Conservation (phyloP, 2,329 filamentous ascomycete species). For the Akanthomyces dipterigenus region DNA sequence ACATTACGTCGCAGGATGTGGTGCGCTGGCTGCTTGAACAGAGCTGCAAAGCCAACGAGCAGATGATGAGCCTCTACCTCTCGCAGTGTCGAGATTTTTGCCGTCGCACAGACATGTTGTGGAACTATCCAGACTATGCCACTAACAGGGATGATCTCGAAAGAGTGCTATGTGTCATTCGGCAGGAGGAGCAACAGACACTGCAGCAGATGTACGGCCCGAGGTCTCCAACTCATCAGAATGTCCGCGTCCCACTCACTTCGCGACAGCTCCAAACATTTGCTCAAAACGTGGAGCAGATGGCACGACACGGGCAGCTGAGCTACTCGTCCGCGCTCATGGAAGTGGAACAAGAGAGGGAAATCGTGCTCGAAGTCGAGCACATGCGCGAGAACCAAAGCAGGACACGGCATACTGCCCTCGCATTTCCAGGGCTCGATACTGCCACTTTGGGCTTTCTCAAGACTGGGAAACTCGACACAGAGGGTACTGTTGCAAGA, state of each 20-base stretch:
- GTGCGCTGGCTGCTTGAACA: slow-evolving; percentile 58
- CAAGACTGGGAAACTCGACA: background rate
- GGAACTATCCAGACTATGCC: slow-evolving; percentile 36
- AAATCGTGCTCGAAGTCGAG: slow-evolving; percentile 53
- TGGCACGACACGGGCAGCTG: background rate
- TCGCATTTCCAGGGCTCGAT: slow-evolving; percentile 30
- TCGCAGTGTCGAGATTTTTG: slow-evolving; percentile 58
- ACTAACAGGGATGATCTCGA: slow-evolving; percentile 25
- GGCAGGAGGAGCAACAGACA: slow-evolving; percentile 48
- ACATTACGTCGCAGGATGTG: slow-evolving; percentile 16
- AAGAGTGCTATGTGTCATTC: slow-evolving; percentile 21
- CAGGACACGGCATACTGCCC: slow-evolving; percentile 31
- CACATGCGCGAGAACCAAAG: slow-evolving; percentile 48
- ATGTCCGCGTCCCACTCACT: background rate
- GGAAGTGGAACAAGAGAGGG: slow-evolving; percentile 54
- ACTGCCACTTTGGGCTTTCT: background rate
- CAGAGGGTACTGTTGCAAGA: background rate
- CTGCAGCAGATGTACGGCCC: slow-evolving; percentile 51
- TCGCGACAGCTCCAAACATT: background rate
- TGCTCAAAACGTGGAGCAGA: background rate
- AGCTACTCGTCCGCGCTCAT: slow-evolving; percentile 44
- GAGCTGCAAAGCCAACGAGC: slow-evolving; percentile 53
- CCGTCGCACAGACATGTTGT: slow-evolving; percentile 42
- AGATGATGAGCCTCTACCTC: slow-evolving; percentile 51
- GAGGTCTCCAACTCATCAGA: slow-evolving; percentile 2